phyloP scores from a whole-genome alignment of 2,329 filamentous ascomycete species.

The Epichloe gansuensis region DNA sequence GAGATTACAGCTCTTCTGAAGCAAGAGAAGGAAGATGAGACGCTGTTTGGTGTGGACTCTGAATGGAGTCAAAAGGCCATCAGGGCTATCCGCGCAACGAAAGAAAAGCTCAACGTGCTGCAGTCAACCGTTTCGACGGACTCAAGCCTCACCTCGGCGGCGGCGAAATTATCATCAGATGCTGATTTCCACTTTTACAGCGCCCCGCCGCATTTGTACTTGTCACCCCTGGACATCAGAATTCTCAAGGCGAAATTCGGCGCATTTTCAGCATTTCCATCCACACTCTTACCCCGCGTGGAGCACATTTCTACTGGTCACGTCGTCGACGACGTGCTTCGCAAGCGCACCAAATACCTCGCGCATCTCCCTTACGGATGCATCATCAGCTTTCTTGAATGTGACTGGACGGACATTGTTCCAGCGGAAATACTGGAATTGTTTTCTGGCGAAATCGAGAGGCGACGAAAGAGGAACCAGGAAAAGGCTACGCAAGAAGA shows the following conservation, averaged over 20 bases:
- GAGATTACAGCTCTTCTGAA: conserved; percentile 63
- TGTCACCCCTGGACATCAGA: conserved; percentile 81
- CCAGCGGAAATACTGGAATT: conserved; percentile 58
- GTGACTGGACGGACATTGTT: conserved; percentile 89
- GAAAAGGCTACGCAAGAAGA: conserved; percentile 83
- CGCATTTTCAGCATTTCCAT: conserved; percentile 68
- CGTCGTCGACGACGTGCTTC: conserved; percentile 70
- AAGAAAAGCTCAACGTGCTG: conserved; percentile 53
- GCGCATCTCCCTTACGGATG: conserved; percentile 81
- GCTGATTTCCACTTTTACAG: conserved; percentile 76
- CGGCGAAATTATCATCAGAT: conserved; percentile 18
- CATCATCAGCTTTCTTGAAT: conserved; percentile 81
- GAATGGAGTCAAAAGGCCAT: conserved; percentile 86
- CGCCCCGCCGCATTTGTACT: conserved; percentile 73
- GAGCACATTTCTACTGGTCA: conserved; percentile 84
- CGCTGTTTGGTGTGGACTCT: conserved; percentile 83
- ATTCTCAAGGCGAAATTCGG: conserved; percentile 86
- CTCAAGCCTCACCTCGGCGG: conserved; percentile 2
- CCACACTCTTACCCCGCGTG: conserved; percentile 72
- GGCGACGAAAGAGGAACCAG: conserved; percentile 59
- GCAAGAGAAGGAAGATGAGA: conserved; percentile 79
- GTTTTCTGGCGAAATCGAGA: conserved; percentile 66
- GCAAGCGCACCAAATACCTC: conserved; percentile 76
- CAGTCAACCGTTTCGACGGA: conserved; percentile 13
- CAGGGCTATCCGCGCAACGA: conserved; percentile 56